Conservation (phyloP, 1,139 yeast genomes). For the Kurtzmaniella quercitrusa region DNA sequence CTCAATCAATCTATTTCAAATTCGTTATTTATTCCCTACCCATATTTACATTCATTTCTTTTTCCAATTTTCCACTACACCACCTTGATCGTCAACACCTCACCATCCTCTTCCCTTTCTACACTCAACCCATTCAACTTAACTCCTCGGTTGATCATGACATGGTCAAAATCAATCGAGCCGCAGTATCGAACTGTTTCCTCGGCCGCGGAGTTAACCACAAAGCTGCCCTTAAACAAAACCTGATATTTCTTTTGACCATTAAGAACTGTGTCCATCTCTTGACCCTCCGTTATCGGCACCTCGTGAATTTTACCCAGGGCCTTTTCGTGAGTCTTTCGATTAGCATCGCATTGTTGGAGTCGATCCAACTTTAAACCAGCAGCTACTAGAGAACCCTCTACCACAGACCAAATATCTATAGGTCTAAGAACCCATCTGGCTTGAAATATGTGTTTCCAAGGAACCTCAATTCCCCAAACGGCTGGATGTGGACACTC, state of each 20-base stretch:
- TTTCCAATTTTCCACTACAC: neutral
- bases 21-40: no score
- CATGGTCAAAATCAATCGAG: constrained; percentile 29
- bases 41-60: no score
- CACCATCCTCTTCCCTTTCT: neutral
- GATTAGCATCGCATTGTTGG: constrained; percentile 17
- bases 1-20: no score
- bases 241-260: constrained; percentile 20
- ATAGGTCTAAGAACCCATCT: constrained; percentile 28
- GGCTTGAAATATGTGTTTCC: neutral
- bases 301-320: constrained; percentile 25
- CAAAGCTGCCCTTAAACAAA: constrained; percentile 20
- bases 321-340: constrained; percentile 20
- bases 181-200: constrained; percentile 22
- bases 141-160: constrained; percentile 28
- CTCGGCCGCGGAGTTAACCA: constrained; percentile 16
- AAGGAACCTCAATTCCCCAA: constrained; percentile 24
- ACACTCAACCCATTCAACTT: constrained; percentile 16
- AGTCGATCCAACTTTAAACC: constrained; percentile 25
- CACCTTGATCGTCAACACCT: neutral
- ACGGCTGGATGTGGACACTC: constrained; percentile 26
- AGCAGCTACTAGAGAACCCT: constrained; percentile 18
- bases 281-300: constrained; percentile 9
- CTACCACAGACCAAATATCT: constrained; percentile 16
- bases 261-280: constrained; percentile 10